phyloP scores from a whole-genome alignment of 345 rosid genomes.

The Anastatica hierochuntica region DNA sequence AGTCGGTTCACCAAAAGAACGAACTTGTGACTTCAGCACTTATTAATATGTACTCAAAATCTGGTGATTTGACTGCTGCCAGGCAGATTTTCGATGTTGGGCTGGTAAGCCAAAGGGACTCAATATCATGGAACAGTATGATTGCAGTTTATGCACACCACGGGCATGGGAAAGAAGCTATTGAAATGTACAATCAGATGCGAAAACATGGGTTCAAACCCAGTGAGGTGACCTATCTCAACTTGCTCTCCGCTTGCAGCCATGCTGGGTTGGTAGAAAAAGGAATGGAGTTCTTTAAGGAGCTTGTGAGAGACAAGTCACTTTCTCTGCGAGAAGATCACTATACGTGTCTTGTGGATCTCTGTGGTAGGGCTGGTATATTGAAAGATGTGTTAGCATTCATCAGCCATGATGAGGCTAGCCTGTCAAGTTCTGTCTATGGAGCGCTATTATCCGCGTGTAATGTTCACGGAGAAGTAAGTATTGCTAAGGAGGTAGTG shows the following conservation, averaged over 20 bases:
- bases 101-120: constrained; percentile 33
- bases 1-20: constrained; percentile 40
- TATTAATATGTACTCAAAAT: constrained; percentile 68
- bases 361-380: constrained; percentile 61
- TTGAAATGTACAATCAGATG: constrained; percentile 52
- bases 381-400: constrained; percentile 39
- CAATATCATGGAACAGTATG: constrained; percentile 64
- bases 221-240: constrained; percentile 51
- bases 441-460: constrained; percentile 66
- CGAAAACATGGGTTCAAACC: constrained; percentile 37
- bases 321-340: constrained; percentile 53
- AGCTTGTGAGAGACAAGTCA: constrained; percentile 36
- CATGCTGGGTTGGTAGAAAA: constrained; percentile 65
- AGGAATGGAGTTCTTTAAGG: constrained; percentile 44
- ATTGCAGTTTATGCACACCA: constrained; percentile 70
- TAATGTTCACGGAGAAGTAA: constrained; percentile 35
- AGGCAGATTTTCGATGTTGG: constrained; percentile 49
- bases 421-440: constrained; percentile 41
- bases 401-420: constrained; percentile 25
- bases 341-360: constrained; percentile 57
- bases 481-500: constrained; percentile 45
- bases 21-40: constrained; percentile 50
- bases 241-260: constrained; percentile 58
- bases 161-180: constrained; percentile 55
- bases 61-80: constrained; percentile 45